Evolutionary conservation across 2,329 filamentous ascomycete species (phyloP).

Genomic region (Alternaria burnsii): DNA sequence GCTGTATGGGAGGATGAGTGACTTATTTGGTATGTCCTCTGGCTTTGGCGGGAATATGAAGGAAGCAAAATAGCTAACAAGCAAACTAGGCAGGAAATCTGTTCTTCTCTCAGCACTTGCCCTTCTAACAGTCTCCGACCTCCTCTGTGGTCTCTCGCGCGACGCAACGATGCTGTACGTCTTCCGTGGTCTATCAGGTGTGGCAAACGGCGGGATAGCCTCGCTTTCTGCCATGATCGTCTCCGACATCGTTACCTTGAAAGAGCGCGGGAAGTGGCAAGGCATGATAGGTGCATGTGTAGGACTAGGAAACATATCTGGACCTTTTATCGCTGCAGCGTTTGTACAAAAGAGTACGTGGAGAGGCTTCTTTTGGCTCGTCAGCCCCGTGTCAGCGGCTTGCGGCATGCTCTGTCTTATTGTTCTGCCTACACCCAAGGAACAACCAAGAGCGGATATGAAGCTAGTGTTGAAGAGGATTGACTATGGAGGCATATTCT

Average conservation of each 20-base stretch:
- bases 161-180: constrained; percentile 67
- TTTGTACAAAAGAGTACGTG: constrained; percentile 32
- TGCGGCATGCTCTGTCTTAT: constrained; percentile 23
- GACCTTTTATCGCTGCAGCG: constrained; percentile 36
- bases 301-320: constrained; percentile 35
- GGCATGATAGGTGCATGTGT: constrained; percentile 42
- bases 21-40: constrained; percentile 60
- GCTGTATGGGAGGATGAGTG: constrained; percentile 69
- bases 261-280: constrained; percentile 50
- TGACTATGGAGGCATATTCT: constrained; percentile 66
- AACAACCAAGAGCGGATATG: constrained; percentile 57
- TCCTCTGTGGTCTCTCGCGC: constrained; percentile 66
- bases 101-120: constrained; percentile 63
- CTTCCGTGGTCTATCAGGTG: constrained; percentile 65
- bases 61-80: neutral
- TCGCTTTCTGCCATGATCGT: constrained; percentile 50
- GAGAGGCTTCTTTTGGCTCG: constrained; percentile 34
- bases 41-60: neutral
- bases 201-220: constrained; percentile 69
- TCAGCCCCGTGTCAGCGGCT: constrained; percentile 26
- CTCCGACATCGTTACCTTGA: constrained; percentile 48
- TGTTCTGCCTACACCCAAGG: constrained; percentile 53
- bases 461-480: constrained; percentile 60
- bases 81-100: constrained; percentile 20
- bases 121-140: constrained; percentile 64